phyloP scores from a whole-genome alignment of 176 grass and related monocot genomes.

The Cenchrus americanus region DNA sequence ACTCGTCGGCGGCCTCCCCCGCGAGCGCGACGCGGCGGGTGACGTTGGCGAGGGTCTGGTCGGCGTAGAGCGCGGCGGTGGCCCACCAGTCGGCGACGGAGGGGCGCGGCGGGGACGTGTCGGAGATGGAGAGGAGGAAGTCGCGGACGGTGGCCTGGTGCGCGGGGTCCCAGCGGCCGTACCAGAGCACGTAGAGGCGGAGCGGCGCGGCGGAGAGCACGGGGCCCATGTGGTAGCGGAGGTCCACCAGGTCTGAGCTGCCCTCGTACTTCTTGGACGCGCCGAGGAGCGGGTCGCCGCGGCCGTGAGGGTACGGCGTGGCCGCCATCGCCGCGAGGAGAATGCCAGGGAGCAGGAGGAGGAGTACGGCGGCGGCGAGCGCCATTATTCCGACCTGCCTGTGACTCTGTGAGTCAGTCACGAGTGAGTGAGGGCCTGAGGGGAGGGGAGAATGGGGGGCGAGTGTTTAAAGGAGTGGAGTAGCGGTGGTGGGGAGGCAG shows the following conservation, averaged over 20 bases:
- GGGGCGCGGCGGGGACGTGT: constrained; percentile 33
- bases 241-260: constrained; percentile 69
- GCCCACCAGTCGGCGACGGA: constrained; percentile 72
- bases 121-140: constrained; percentile 76
- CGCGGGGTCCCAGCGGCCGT: constrained; percentile 54
- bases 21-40: constrained; percentile 44
- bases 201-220: constrained; percentile 66
- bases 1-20: constrained; percentile 49
- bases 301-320: background rate
- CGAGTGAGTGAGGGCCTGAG: background rate
- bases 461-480: constrained; percentile 17
- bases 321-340: background rate
- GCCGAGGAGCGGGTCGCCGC: constrained; percentile 34
- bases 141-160: constrained; percentile 66
- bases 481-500: background rate
- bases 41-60: constrained; percentile 74
- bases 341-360: background rate
- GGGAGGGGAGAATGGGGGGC: background rate
- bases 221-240: constrained; percentile 83
- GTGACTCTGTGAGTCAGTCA: background rate
- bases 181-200: constrained; percentile 72
- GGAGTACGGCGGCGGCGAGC: background rate
- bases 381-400: background rate
- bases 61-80: constrained; percentile 67
- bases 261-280: constrained; percentile 69